phyloP scores from a whole-genome alignment of 768 basidiomycete genomes.

The Suillus subalutaceus region DNA sequence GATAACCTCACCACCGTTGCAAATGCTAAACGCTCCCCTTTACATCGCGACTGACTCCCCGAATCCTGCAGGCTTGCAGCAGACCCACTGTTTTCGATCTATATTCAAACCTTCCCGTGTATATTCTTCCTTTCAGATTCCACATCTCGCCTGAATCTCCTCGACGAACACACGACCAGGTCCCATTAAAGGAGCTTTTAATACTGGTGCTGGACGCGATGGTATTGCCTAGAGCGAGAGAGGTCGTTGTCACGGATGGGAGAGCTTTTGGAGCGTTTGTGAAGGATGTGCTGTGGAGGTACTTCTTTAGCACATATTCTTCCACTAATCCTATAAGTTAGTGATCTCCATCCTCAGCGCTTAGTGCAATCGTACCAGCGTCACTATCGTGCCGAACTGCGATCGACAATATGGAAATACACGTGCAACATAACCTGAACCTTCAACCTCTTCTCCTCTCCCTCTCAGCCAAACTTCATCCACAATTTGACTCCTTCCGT shows the following conservation, averaged over 20 bases:
- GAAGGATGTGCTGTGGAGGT: slow-evolving; percentile 9
- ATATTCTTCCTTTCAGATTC: slow-evolving; percentile 62
- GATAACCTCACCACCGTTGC: slow-evolving; percentile 38
- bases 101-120: slow-evolving; percentile 65
- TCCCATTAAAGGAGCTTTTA: slow-evolving; percentile 48
- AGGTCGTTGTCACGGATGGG: slow-evolving; percentile 60
- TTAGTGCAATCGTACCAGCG: no score
- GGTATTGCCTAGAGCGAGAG: slow-evolving; percentile 60
- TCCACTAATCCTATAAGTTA: no score
- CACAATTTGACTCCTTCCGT: no score
- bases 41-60: slow-evolving; percentile 68
- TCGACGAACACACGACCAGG: slow-evolving; percentile 48
- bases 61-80: slow-evolving; percentile 29
- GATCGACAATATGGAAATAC: no score
- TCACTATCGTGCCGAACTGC: no score
- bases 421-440: no score
- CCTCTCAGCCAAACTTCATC: no score
- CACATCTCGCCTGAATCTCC: slow-evolving; percentile 24
- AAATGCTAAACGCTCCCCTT: slow-evolving; percentile 56
- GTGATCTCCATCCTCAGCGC: no score
- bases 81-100: slow-evolving; percentile 46
- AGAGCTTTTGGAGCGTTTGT: slow-evolving; percentile 59
- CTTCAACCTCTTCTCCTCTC: no score
- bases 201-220: slow-evolving; percentile 73
- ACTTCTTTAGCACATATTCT: no score